A percentile compares a stretch with the other conserved stretches of the same genome.
Conservation (phyloP, 192 early-diverging fungal genomes). For the Spizellomyces sp. region DNA sequence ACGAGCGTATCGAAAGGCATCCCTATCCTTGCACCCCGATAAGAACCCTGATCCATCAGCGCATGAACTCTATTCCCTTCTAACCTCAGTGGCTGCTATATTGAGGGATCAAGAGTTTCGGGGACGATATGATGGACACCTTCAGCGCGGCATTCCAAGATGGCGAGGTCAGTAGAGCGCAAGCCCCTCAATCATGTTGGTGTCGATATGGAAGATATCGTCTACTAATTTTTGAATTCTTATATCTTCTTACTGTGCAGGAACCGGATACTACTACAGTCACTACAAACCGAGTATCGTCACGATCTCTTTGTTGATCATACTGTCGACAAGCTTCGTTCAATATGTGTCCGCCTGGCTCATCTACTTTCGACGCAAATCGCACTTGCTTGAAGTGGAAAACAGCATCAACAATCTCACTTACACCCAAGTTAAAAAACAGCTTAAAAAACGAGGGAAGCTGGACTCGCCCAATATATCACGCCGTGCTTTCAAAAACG, state of each 20-base stretch:
- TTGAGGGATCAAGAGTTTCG: conserved; percentile 44
- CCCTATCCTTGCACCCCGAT: conserved; percentile 50
- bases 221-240: too few relatives aligned
- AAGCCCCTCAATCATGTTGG: background rate
- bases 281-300: conserved; percentile 50
- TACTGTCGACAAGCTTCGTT: conserved; percentile 38
- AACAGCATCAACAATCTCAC: conserved; percentile 13
- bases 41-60: conserved; percentile 47
- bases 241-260: background rate
- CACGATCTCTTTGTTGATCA: conserved; percentile 35
- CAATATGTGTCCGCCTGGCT: conserved; percentile 46
- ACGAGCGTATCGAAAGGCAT: conserved; percentile 48
- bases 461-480: conserved; percentile 1
- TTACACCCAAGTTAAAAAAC: conserved; percentile 34
- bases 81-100: conserved; percentile 45
- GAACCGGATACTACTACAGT: conserved; percentile 35
- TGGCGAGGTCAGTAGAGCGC: conserved; percentile 40
- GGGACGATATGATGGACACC: conserved; percentile 51
- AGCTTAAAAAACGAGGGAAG: conserved; percentile 23
- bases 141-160: conserved; percentile 46
- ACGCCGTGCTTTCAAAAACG: conserved; percentile 17
- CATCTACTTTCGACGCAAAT: conserved; percentile 17
- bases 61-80: conserved; percentile 37
- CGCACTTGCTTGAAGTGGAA: background rate
- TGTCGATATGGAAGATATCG: too few relatives aligned